Evolutionary conservation across 2,329 filamentous ascomycete genomes (phyloP), one percentile per base, ranked within the genome.

Genomic region (Cytospora paraplurivora): DNA sequence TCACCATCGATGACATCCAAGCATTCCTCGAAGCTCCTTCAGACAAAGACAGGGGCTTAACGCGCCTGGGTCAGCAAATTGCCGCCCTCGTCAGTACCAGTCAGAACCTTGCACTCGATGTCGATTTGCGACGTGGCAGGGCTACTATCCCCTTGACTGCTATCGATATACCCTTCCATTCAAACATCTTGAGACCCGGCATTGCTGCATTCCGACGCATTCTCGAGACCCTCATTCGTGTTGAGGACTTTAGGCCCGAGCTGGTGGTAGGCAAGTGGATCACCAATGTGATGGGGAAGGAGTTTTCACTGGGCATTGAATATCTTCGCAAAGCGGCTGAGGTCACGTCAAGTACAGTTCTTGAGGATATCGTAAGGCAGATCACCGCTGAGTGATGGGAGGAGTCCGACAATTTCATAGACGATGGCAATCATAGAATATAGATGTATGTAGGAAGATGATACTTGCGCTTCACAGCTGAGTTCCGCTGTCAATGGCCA

Each of bases 1-100:
- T 99, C 71, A 94, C 98, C 77, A 97, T 98, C 70, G 93, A 96
- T 73, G 86, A 91, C 74, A 85, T 99, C 72, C 94, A 94, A 83
- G 87, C 92, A 76, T 91, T 88, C 66, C 83, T 93, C 77, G 90
- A 86, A 71, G 84, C 97, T 47, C 93, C 97, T 69, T 27, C 27
- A 27, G 91, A 96, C 72, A 91, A 97, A 75, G 97, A 96, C 81
- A 88, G 85, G 59, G 92, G 95, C 70, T 85, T 98, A 32, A 87
- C 90, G 11, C 88, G 96, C 73, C 98, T 99, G 76, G 97, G 98
- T 78, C 87, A 87, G 66, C 91, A 89, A 68, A 21, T 33, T 1
- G 37, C n/a, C 4, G 37, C 35, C 8, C 7, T 21, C 2, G 38
- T 1, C 3, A 21, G 13, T 1, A 47, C 21, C 12, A 17, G 27